Evolutionary conservation across 805 yeast genomes (phyloP).

Genomic region (Torulaspora maleeae): DNA sequence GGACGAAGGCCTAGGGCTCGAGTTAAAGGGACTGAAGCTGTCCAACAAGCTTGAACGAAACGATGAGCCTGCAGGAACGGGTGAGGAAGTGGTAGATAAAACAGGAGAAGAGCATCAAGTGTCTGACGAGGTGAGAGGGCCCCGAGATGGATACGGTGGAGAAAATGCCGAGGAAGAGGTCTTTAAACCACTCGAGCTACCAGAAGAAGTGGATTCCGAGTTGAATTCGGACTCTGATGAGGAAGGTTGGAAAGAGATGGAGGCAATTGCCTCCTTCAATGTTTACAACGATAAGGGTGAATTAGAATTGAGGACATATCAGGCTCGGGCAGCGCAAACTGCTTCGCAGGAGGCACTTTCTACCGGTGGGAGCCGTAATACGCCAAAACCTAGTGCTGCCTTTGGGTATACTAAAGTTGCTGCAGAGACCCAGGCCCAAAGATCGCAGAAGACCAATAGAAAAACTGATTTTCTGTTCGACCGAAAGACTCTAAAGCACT

Average conservation of each 20-base stretch:
- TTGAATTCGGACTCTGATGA: conserved; percentile 36
- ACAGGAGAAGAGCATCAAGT: neutral
- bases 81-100: neutral
- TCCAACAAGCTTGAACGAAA: conserved; percentile 8
- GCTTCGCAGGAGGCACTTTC: conserved; percentile 21
- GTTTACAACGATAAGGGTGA: conserved; percentile 79
- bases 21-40: conserved; percentile 28
- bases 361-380: conserved; percentile 1
- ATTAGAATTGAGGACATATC: conserved; percentile 41
- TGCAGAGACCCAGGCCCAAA: conserved; percentile 78
- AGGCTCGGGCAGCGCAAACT: conserved; percentile 4
- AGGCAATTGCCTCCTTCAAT: conserved; percentile 69
- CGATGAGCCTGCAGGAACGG: neutral
- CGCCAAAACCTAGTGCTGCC: conserved; percentile 28
- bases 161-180: neutral
- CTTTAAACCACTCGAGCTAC: neutral
- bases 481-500: conserved; percentile 30
- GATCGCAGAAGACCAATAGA: conserved; percentile 51
- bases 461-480: conserved; percentile 54
- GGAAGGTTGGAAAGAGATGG: conserved; percentile 82
- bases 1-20: conserved; percentile 28
- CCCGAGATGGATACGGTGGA: neutral
- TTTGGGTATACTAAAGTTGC: conserved; percentile 84
- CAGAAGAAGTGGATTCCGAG: conserved; percentile 11
- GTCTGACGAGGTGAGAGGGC: neutral